A percentile compares a stretch with the other conserved stretches of the same genome.
Conservation (phyloP, 768 basidiomycete genomes). For the Boletus sp. region DNA sequence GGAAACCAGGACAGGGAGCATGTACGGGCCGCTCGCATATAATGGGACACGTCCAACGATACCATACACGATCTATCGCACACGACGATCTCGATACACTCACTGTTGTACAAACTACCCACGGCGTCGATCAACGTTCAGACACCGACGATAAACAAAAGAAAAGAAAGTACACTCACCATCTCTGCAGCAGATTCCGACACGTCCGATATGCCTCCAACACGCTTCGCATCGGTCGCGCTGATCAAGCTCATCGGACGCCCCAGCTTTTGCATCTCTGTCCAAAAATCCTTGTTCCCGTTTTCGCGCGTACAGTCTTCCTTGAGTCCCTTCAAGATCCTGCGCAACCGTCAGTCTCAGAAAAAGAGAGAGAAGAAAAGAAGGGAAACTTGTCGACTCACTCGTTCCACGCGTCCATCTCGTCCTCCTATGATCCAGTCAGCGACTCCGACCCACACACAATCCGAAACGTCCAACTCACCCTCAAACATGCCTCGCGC, state of each 20-base stretch:
- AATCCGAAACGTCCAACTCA: constrained; percentile 28
- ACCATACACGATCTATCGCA: background rate
- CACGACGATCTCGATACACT: background rate
- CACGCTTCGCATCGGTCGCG: constrained; percentile 55
- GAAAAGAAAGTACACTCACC: constrained; percentile 39
- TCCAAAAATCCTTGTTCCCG: constrained; percentile 73
- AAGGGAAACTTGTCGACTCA: constrained; percentile 19
- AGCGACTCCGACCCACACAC: background rate
- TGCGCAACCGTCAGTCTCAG: constrained; percentile 23
- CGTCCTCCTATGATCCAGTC: constrained; percentile 58
- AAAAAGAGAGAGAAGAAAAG: background rate
- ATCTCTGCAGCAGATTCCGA: constrained; percentile 52
- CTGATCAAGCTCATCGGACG: constrained; percentile 59
- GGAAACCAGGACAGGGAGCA: background rate
- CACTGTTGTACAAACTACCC: constrained; percentile 26
- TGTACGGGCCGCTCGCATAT: background rate
- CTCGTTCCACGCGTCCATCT: constrained; percentile 81
- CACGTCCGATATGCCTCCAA: constrained; percentile 57
- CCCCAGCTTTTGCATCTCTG: constrained; percentile 49
- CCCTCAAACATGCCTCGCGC: constrained; percentile 65
- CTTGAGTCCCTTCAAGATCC: constrained; percentile 63
- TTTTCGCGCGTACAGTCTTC: constrained; percentile 49
- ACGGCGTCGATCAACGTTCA: background rate
- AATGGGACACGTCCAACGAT: background rate
- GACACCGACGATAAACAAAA: background rate